Evolutionary conservation across 2,329 filamentous ascomycete genomes (phyloP), one percentile per base, ranked within the genome.

Genomic region (Diaporthe vexans): DNA sequence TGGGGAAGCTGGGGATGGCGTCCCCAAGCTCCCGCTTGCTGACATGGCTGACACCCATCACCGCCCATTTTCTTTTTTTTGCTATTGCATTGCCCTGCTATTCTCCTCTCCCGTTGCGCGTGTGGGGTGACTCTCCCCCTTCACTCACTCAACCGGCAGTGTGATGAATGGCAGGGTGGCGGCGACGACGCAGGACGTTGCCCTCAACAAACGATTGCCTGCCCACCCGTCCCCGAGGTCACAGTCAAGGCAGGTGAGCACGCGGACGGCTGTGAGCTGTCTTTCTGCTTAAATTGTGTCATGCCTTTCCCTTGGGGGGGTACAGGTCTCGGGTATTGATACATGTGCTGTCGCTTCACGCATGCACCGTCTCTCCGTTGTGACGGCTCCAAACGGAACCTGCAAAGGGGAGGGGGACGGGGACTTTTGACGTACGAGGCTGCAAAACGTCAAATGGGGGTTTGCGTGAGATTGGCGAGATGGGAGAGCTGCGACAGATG

Each of bases 11-110:
- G 63, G 63, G 63, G 63, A 40, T 40, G 63, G 13, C 63, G 43
- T 52, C 46, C 61, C 63, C 46, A 35, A 21, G 46, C 63, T 67
- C 63, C 63, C 63, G 63, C 63, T 52, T 13, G 63, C 63, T 67
- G 63, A 67, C 61, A 67, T 67, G 63, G 63, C 63, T 52, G 63
- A 67, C 63, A 67, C 33, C 63, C 63, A 52, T 40, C 63, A 52
- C 52, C 46, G 29, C 33, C 43, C 43, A 24, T 67, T 43, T n/a
- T 15, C 5, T 6, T 19, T 46, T 19, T 46, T 17, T 19, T 46
- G 43, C 43, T 46, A 11, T 10, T 40, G 19, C 37, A 11, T 10
- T 40, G 19, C 37, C 10, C 37, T 13, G 37, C 29, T 7, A 5
- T 33, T 3, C 29, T 33, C 29, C 29, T 33, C 29, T 3, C 29